phyloP scores from a whole-genome alignment of 805 yeast genomes.

The Yamadazyma akitaensis region DNA sequence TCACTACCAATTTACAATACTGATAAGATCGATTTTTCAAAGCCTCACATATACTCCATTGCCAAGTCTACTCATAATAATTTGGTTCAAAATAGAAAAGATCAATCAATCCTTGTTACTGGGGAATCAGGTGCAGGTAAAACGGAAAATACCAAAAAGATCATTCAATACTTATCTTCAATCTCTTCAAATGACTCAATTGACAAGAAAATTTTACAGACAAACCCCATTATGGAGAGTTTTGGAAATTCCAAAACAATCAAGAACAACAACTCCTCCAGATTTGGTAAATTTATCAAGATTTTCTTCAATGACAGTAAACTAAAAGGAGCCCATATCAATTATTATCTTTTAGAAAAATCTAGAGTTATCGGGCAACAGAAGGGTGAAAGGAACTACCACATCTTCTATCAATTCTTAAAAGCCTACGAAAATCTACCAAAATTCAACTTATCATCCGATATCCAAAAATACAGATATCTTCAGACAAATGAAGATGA shows the following conservation, averaged over 20 bases:
- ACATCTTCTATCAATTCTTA: conserved; percentile 84
- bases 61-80: conserved; percentile 79
- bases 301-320: conserved; percentile 58
- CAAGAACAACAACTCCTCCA: conserved; percentile 87
- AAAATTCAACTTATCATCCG: conserved; percentile 41
- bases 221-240: conserved; percentile 93
- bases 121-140: conserved; percentile 99
- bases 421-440: conserved; percentile 58
- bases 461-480: conserved; percentile 48
- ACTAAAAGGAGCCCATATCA: conserved; percentile 86
- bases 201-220: conserved; percentile 83
- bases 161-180: conserved; percentile 85
- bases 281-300: conserved; percentile 94
- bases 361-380: conserved; percentile 85
- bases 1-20: conserved; percentile 66
- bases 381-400: conserved; percentile 81
- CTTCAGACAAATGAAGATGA: conserved; percentile 53
- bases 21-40: conserved; percentile 44
- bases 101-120: conserved; percentile 93
- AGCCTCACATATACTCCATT: conserved; percentile 88
- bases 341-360: conserved; percentile 91
- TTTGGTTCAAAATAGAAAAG: conserved; percentile 60
- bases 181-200: conserved; percentile 38
- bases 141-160: conserved; percentile 94
- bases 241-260: conserved; percentile 97